Base-by-base conservation (phyloP, 2,329 filamentous ascomycete genomes). In the Diaporthe ampelina region DNA sequence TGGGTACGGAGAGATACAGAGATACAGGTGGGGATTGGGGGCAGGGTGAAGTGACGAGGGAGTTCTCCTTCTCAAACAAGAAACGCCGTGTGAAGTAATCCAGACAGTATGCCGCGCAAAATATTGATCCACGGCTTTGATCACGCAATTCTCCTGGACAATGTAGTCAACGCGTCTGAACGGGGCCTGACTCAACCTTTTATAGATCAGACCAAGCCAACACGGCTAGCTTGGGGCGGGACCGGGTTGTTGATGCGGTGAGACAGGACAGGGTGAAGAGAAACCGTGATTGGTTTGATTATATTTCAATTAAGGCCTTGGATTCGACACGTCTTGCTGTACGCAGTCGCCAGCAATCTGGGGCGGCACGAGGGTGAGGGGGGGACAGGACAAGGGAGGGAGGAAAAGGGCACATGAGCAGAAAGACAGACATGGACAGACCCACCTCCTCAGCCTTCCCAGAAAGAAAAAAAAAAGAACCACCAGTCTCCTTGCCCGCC, bases 131-230 rank as follows among this genome's bases (percentile, higher is more conserved):
- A 70, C 35, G 48, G 43, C 56, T 73, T 50, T 40, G 43, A 75
- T 59, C 74, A 75, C 74, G 74, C 74, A 74, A 75, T 75, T 29
- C 43, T 68, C 72, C 72, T 74, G 68, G 40, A 19, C 40, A 57
- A 74, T 75, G 50, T 13, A 73, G 65, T 75, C 74, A 75, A 57
- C 61, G 61, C 52, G 26, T 35, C 32, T 15, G 69, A 69, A 63
- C 37, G 73, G 70, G 50, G 70, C 70, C 19, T 48, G 45, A 48
- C 40, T 48, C 45, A 48, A 48, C 45, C 45, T 43, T 43, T 43
- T 43, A 43, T 43, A 48, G 45, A 37, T 43, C 32, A 37, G 45
- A 4, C 63, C 48, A 45, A 21, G 21, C 63, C 21, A 26, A 54
- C n/a, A 17, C 32, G 48, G 63, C 63, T 68, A 68, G 63, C 32